Conservation (phyloP, 2,329 filamentous ascomycete genomes). For the Arthrobotrys musiformis region DNA sequence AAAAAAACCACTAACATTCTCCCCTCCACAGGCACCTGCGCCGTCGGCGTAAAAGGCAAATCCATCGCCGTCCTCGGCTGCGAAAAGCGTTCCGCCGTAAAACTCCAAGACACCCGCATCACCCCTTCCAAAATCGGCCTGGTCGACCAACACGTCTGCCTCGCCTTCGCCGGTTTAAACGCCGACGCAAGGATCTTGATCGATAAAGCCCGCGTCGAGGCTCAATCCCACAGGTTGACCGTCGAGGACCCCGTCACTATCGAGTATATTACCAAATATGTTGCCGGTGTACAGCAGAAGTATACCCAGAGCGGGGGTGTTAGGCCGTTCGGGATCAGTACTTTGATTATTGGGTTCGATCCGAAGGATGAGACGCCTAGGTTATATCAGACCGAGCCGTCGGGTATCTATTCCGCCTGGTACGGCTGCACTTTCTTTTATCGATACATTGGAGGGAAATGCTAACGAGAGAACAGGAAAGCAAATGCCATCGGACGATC, state of each 20-base stretch:
- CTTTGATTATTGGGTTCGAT: conserved; percentile 97
- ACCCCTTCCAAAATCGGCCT: conserved; percentile 98
- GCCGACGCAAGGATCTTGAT: conserved; percentile 97
- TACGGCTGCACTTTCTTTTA: conserved; percentile 65
- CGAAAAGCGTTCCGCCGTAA: conserved; percentile 99
- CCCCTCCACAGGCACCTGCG: conserved; percentile 80
- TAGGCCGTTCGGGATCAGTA: conserved; percentile 97
- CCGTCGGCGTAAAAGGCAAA: conserved; percentile 93
- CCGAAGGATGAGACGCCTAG: conserved; percentile 87
- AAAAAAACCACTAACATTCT: conserved; percentile 57
- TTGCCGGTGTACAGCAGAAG: conserved; percentile 96
- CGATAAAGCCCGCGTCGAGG: conserved; percentile 96
- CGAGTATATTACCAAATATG: conserved; percentile 99
- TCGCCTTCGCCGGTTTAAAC: conserved; percentile 96
- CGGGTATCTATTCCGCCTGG: conserved; percentile 99
- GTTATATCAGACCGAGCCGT: conserved; percentile 98
- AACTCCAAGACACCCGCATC: conserved; percentile 98
- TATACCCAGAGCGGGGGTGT: conserved; percentile 99
- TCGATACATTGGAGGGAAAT: neutral
- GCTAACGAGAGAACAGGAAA: conserved; percentile 74
- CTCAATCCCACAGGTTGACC: conserved; percentile 94
- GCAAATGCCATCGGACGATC: conserved; percentile 98
- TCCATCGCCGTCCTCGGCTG: conserved; percentile 96
- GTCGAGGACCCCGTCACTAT: conserved; percentile 96
- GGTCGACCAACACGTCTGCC: conserved; percentile 93